A percentile compares a stretch with the other conserved stretches of the same genome.
Evolutionary conservation across 2,329 filamentous ascomycete genomes (phyloP).

Genomic region (Aureobasidium sp.): DNA sequence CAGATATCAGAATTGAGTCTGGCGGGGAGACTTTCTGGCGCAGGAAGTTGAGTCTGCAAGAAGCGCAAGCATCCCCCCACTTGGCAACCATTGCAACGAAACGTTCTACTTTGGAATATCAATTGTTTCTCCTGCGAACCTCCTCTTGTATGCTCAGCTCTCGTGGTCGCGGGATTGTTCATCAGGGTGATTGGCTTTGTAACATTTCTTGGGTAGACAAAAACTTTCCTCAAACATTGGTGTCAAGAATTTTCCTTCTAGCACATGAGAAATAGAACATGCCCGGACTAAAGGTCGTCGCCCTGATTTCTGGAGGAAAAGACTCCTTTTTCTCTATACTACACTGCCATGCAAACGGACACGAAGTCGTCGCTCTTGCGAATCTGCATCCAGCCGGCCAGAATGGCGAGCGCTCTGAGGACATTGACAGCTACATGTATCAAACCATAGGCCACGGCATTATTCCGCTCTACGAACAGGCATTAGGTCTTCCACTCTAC

Average conservation of each 20-base stretch:
- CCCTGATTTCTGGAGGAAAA: constrained; percentile 90
- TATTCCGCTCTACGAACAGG: constrained; percentile 74
- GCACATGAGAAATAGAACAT: constrained; percentile 16
- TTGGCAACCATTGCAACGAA: neutral
- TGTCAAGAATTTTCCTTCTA: neutral
- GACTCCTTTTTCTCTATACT: constrained; percentile 92
- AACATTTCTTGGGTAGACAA: neutral
- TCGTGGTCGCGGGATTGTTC: too few relatives aligned
- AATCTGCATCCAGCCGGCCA: constrained; percentile 64
- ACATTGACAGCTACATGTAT: constrained; percentile 99
- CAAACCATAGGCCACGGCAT: constrained; percentile 89
- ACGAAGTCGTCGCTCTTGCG: constrained; percentile 77
- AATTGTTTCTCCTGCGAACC: neutral
- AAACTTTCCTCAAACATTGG: neutral
- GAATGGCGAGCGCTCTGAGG: constrained; percentile 43
- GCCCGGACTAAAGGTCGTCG: constrained; percentile 63
- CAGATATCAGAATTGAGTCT: neutral
- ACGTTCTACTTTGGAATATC: too few relatives aligned
- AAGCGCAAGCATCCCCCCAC: neutral
- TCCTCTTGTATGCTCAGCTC: neutral
- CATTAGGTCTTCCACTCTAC: constrained; percentile 76
- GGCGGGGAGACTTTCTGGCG: neutral
- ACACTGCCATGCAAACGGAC: constrained; percentile 81
- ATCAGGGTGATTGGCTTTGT: too few relatives aligned
- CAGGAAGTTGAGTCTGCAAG: neutral